Evolutionary conservation across 2,329 filamentous ascomycete species (phyloP).

Genomic region (Alternaria brassicicola): DNA sequence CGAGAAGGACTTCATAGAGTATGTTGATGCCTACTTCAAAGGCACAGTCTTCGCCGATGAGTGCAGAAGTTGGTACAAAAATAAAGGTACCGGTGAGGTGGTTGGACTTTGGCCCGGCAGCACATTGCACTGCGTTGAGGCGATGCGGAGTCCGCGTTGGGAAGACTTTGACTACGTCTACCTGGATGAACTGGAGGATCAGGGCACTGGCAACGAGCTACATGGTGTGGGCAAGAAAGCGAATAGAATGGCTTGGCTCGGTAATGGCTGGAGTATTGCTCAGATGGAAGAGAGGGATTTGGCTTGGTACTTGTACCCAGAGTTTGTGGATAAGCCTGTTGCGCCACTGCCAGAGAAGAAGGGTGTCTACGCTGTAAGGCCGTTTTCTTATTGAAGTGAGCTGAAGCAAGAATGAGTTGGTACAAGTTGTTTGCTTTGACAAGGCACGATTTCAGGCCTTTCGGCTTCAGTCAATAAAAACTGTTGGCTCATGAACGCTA

Average conservation of each 20-base stretch:
- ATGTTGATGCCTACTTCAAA: slow-evolving; percentile 43
- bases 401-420: background rate
- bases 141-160: slow-evolving; percentile 43
- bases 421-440: background rate
- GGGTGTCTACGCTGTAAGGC: slow-evolving; percentile 39
- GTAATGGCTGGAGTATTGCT: slow-evolving; percentile 40
- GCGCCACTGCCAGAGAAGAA: slow-evolving; percentile 49
- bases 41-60: slow-evolving; percentile 43
- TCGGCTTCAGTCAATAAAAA: background rate
- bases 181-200: slow-evolving; percentile 22
- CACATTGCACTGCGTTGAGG: slow-evolving; percentile 42
- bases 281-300: slow-evolving; percentile 44
- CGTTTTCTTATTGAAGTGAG: slow-evolving; percentile 45
- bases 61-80: slow-evolving; percentile 47
- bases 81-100: slow-evolving; percentile 30
- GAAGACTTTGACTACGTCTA: slow-evolving; percentile 46
- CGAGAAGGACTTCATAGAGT: slow-evolving; percentile 39
- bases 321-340: slow-evolving; percentile 48
- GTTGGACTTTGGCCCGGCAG: slow-evolving; percentile 46
- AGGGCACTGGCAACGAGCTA: slow-evolving; percentile 5
- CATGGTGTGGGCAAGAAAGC: slow-evolving; percentile 22
- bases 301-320: slow-evolving; percentile 52
- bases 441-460: slow-evolving; percentile 10
- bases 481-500: slow-evolving; percentile 16
- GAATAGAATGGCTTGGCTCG: slow-evolving; percentile 43